These are phyloP conservation scores for Phytopythium aichiense DNA, from an alignment of 352 stramenopile species.

Conservation along the genomic window DNA sequence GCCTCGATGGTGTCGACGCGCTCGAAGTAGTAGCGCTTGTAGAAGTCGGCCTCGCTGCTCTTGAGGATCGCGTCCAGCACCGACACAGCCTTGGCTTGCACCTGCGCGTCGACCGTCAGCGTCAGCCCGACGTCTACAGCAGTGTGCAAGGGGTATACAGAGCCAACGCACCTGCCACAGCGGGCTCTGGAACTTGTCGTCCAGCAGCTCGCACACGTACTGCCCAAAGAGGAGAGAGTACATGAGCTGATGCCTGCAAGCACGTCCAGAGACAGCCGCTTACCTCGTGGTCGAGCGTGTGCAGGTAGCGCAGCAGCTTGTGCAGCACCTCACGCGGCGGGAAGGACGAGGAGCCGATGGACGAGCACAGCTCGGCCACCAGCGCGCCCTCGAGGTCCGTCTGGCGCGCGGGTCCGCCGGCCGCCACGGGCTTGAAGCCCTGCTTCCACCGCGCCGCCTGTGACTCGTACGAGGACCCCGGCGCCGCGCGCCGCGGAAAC, in stretches of 20 bases:
- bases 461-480: slow-evolving; percentile 65
- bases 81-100: slow-evolving; percentile 76
- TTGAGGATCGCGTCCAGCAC: slow-evolving; percentile 69
- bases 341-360: slow-evolving; percentile 75
- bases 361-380: slow-evolving; percentile 74
- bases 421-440: slow-evolving; percentile 41
- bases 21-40: slow-evolving; percentile 66
- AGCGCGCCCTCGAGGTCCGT: slow-evolving; percentile 66
- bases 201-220: slow-evolving; percentile 83
- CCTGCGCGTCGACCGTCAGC: slow-evolving; percentile 7
- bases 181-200: slow-evolving; percentile 79
- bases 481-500: slow-evolving; percentile 19
- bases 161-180: slow-evolving; percentile 54
- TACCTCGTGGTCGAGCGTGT: slow-evolving; percentile 69
- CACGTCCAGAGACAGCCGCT: slow-evolving; percentile 2
- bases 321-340: slow-evolving; percentile 72
- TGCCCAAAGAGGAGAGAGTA: too few species aligned
- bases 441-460: slow-evolving; percentile 75
- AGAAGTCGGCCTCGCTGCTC: slow-evolving; percentile 48
- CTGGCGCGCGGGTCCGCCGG: slow-evolving; percentile 18
- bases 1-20: slow-evolving; percentile 44
- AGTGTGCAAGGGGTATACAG: not conserved
- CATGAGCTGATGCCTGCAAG: not conserved
- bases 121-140: not conserved
- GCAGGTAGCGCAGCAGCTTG: slow-evolving; percentile 69